Conservation (phyloP, 345 rosid species). For the Schrenkiella parvula region DNA sequence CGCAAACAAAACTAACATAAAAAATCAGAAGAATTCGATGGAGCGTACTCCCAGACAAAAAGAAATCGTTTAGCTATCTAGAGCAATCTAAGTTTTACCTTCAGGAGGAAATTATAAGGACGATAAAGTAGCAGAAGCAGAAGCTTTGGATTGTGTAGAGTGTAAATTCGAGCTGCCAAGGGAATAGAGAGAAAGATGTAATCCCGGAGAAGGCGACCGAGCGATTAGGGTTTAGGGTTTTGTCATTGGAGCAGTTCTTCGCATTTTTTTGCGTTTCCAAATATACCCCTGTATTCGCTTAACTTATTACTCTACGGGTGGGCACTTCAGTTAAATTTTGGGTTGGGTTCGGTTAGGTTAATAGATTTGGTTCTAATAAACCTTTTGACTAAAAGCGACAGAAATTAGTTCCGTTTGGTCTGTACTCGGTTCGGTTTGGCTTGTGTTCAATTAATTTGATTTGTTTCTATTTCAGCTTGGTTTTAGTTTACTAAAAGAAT, state of each 20-base stretch:
- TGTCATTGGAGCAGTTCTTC: not conserved
- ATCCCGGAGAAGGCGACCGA: not conserved
- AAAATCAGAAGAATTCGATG: not conserved
- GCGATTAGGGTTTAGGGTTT: conserved; percentile 31
- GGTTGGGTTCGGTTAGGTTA: too few relatives aligned
- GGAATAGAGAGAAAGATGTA: not conserved
- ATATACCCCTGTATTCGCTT: conserved; percentile 7
- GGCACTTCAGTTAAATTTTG: too few relatives aligned
- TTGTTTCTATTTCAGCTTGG: too few relatives aligned
- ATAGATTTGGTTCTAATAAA: too few relatives aligned
- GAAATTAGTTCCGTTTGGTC: too few relatives aligned
- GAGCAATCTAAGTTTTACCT: not conserved
- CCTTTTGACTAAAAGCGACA: too few relatives aligned
- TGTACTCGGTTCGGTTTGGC: too few relatives aligned
- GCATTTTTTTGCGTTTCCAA: not conserved
- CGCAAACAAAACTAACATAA: not conserved
- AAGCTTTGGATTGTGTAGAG: not conserved
- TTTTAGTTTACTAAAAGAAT: too few relatives aligned
- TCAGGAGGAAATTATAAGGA: not conserved
- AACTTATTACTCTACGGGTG: conserved; percentile 4
- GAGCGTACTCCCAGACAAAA: not conserved
- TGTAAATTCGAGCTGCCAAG: conserved; percentile 1
- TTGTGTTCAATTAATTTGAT: too few relatives aligned
- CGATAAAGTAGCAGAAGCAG: not conserved
- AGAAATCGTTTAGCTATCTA: not conserved